Percentiles rank a stretch among this genome's conserved stretches.
Conservation (phyloP, 768 basidiomycete species). For the Lactifluus pinguis region DNA sequence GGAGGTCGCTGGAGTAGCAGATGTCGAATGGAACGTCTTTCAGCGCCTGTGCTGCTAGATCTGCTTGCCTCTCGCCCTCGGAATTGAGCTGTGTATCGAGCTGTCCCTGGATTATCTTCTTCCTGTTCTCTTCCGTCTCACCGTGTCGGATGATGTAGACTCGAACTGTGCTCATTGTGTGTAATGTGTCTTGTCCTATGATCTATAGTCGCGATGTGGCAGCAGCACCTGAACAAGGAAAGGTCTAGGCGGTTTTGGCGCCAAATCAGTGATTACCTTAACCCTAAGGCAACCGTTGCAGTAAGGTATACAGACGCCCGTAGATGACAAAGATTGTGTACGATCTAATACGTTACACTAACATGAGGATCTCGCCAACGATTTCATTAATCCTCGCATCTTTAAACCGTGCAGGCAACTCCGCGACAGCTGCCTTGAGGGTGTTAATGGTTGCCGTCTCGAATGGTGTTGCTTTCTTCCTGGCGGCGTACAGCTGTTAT, state of each 20-base stretch:
- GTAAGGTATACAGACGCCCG: not conserved
- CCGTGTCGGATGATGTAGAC: constrained; percentile 70
- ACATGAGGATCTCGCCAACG: constrained; percentile 37
- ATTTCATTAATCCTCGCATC: constrained; percentile 53
- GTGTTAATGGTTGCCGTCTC: constrained; percentile 33
- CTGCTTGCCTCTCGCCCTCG: constrained; percentile 50
- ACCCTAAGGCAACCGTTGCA: not conserved
- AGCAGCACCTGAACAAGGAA: not conserved
- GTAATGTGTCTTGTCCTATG: not conserved
- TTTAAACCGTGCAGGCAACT: constrained; percentile 38
- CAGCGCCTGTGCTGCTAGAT: constrained; percentile 44
- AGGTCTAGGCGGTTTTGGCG: not conserved
- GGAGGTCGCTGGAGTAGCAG: constrained; percentile 67
- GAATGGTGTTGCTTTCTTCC: constrained; percentile 29
- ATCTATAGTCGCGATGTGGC: not conserved
- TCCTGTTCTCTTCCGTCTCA: constrained; percentile 62
- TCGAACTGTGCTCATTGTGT: constrained; percentile 30
- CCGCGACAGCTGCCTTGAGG: constrained; percentile 32
- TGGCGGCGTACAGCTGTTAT: constrained; percentile 42
- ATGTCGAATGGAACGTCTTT: constrained; percentile 44
- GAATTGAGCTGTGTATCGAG: constrained; percentile 59
- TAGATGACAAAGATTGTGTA: not conserved
- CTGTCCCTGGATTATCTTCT: constrained; percentile 66
- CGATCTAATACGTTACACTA: constrained; percentile 27
- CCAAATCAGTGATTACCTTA: not conserved